Conservation (phyloP, 176 grass and related monocot species). For the Eremochloa ophiuroides region DNA sequence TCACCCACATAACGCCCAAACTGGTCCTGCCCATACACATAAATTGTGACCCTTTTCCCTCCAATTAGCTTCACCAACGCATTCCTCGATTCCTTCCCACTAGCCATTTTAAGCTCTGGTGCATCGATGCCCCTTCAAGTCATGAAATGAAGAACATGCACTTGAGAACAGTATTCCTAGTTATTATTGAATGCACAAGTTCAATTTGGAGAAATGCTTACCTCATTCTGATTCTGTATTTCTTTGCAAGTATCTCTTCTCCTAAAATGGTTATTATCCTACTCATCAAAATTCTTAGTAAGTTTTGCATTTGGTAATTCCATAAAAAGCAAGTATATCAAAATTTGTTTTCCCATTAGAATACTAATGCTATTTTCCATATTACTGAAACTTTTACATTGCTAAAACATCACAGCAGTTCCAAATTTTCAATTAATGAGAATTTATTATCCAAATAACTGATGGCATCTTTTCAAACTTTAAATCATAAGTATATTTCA, state of each 20-base stretch:
- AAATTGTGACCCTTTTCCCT: constrained; percentile 40
- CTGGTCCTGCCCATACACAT: constrained; percentile 45
- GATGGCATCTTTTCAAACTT: neutral
- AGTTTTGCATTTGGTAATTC: constrained; percentile 6
- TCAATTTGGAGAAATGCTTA: constrained; percentile 1
- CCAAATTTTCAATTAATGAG: neutral
- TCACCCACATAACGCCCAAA: constrained; percentile 59
- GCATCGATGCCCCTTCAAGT: constrained; percentile 65
- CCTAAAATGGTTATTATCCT: constrained; percentile 37
- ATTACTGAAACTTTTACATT: neutral
- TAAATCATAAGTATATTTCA: neutral
- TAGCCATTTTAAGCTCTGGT: constrained; percentile 48
- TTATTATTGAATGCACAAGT: neutral
- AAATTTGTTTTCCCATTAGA: neutral
- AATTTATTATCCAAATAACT: neutral
- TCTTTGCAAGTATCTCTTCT: constrained; percentile 41
- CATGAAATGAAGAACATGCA: neutral
- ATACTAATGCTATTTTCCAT: neutral
- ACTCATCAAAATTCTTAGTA: neutral
- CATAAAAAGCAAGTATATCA: neutral
- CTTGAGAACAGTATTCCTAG: neutral
- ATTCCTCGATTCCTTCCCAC: constrained; percentile 48
- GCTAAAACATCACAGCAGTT: neutral
- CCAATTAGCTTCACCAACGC: constrained; percentile 53
- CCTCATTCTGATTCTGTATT: constrained; percentile 75